Conservation (phyloP, 306 rosid genomes). For the Casuarina cunninghamiana region DNA sequence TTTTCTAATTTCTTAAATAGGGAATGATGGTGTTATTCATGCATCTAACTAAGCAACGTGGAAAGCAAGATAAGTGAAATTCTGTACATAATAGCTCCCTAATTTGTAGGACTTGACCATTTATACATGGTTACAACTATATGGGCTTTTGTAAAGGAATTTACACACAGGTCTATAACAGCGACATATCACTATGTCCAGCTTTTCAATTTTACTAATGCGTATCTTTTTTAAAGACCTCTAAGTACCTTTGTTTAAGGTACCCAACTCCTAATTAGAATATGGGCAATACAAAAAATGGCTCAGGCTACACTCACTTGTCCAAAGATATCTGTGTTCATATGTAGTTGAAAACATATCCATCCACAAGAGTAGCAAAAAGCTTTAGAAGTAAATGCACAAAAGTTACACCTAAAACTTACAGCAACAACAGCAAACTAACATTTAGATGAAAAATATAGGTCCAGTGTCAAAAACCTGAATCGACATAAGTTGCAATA, state of each 20-base stretch:
- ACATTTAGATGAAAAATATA: neutral
- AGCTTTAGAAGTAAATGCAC: neutral
- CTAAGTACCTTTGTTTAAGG: neutral
- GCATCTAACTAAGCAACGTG: neutral
- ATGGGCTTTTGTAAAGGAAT: neutral
- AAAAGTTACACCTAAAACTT: neutral
- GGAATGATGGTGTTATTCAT: neutral
- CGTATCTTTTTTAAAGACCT: neutral
- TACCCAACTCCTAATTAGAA: neutral
- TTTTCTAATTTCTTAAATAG: neutral
- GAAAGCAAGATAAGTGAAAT: neutral
- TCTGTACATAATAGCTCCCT: neutral
- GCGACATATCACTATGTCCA: neutral
- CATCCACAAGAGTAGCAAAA: neutral
- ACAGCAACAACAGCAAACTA: neutral
- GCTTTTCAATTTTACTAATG: neutral
- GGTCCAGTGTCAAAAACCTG: conserved; percentile 46
- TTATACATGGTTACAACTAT: neutral
- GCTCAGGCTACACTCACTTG: neutral
- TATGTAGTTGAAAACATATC: neutral
- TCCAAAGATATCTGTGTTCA: neutral
- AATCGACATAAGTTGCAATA: conserved; percentile 67
- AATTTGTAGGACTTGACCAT: neutral
- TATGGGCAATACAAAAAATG: neutral
- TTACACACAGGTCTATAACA: neutral